Percentiles rank a stretch among this genome's conserved stretches.
phyloP scores from a whole-genome alignment of 192 early-diverging fungal species.

The Phycomyces blakesleeanus region DNA sequence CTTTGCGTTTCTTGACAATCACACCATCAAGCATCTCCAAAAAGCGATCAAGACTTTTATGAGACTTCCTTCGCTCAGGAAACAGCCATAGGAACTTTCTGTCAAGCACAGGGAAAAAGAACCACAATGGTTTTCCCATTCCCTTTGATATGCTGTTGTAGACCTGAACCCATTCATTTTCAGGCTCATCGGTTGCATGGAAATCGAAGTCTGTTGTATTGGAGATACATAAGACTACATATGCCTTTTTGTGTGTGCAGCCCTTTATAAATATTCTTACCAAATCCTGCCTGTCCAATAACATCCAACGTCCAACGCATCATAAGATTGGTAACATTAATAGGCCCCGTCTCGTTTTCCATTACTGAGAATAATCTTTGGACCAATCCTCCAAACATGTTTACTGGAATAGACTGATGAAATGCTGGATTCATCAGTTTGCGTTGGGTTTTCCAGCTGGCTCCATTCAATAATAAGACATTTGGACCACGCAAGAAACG shows the following conservation, averaged over 20 bases:
- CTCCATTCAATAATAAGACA: conserved; percentile 20
- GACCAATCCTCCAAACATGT: conserved; percentile 17
- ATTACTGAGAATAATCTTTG: conserved; percentile 18
- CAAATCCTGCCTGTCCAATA: conserved; percentile 34
- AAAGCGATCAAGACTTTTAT: conserved; percentile 13
- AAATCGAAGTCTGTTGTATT: conserved; percentile 43
- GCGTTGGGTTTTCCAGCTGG: conserved; percentile 27
- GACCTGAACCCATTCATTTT: conserved; percentile 36
- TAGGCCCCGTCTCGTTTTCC: not conserved
- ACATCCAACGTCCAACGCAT: conserved; percentile 27
- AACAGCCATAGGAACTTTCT: conserved; percentile 5
- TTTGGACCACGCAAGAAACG: conserved; percentile 17
- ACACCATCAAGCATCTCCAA: conserved; percentile 2
- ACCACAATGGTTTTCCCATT: conserved; percentile 44
- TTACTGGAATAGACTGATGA: conserved; percentile 26
- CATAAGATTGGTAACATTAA: conserved; percentile 18
- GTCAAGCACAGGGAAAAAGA: conserved; percentile 52
- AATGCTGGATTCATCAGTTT: conserved; percentile 32
- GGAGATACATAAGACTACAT: not conserved
- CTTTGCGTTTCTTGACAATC: conserved; percentile 15
- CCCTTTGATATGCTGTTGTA: conserved; percentile 44
- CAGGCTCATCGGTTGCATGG: conserved; percentile 39
- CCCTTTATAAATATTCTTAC: not conserved
- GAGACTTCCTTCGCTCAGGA: not conserved
- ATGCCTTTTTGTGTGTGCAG: no score